Base-by-base conservation (phyloP, 805 yeast genomes). In the Lipomyces starkeyi region DNA sequence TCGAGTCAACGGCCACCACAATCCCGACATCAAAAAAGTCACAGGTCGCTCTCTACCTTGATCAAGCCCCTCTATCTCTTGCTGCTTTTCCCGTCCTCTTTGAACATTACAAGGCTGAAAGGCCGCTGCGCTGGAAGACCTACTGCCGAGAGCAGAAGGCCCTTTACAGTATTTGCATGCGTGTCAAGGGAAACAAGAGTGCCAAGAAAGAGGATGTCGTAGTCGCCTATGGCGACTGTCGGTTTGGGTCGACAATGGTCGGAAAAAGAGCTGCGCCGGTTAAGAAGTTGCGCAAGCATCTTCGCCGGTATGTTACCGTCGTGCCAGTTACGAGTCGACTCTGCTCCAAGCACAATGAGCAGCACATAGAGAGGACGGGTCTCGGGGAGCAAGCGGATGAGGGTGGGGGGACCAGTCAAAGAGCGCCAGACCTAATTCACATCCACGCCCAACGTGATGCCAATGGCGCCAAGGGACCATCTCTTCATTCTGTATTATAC, bases 111-210 rank as follows among this genome's bases (percentile, higher is more conserved):
- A 34, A 34, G 37, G 37, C 1, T 4, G 47, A 40, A 40, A 40
- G n/a, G 47, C 47, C 47, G 47, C 6, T 14, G 47, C 47, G 47
- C 47, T 40, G 47, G 47, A 40, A 40, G 47, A 40, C 47, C 47
- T 40, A 40, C 47, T 40, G 47, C 47, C 47, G 47, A 40, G 47
- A 40, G 47, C 47, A 40, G 47, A 40, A 40, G 47, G 47, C 47
- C n/a, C 47, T 40, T 40, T 20, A 40, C n/a, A 17, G n/a, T 17
- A 17, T 40, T 40, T 40, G 47, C n/a, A 1, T 40, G 47, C 47
- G 47, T 5, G 11, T 40, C 47, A 40, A 40, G 47, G 47, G 47
- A 40, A 40, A 40, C n/a, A 40, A 40, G 47, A 1, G 47, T 2
- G 47, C 47, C 6, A 40, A 40, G n/a, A 40, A 40, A 40, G 47